Percentiles rank a stretch among this genome's conserved stretches.
phyloP scores from a whole-genome alignment of 192 early-diverging fungal species.

The Linnemannia elongata region DNA sequence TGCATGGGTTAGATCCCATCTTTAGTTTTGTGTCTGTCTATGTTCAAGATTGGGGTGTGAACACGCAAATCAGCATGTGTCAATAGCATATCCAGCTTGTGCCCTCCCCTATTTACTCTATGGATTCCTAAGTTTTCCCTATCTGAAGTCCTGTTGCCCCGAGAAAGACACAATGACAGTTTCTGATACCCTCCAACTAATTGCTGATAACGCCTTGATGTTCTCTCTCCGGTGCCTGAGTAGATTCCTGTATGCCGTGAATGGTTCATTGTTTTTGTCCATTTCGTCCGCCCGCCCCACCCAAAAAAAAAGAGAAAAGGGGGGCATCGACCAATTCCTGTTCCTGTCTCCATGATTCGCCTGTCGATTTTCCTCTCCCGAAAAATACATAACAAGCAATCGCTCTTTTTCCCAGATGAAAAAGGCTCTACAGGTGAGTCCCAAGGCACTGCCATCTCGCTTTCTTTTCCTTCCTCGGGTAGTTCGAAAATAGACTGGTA shows the following conservation, averaged over 20 bases:
- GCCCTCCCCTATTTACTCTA: neutral
- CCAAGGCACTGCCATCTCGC: neutral
- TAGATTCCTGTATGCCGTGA: neutral
- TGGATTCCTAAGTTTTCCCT: neutral
- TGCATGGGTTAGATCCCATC: slow-evolving; percentile 20
- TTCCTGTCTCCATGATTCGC: neutral
- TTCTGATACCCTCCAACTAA: neutral
- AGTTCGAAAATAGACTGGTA: slow-evolving; percentile 2
- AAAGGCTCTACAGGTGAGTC: neutral
- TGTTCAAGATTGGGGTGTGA: neutral
- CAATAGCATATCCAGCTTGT: neutral
- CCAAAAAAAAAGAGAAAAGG: neutral
- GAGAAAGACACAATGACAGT: neutral
- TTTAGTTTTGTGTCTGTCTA: no score
- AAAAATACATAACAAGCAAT: neutral
- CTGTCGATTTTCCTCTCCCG: neutral
- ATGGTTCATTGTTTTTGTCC: neutral
- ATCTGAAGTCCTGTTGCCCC: neutral
- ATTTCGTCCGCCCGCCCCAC: neutral
- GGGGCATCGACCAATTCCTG: neutral
- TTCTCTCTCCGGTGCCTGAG: neutral
- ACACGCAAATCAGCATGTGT: slow-evolving; percentile 2
- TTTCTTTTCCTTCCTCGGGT: neutral
- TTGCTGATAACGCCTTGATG: no score
- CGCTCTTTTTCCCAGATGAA: slow-evolving; percentile 2